A percentile compares a stretch with the other conserved stretches of the same genome.
Conservation (phyloP, 1,139 yeast genomes). For the Candida sp. region DNA sequence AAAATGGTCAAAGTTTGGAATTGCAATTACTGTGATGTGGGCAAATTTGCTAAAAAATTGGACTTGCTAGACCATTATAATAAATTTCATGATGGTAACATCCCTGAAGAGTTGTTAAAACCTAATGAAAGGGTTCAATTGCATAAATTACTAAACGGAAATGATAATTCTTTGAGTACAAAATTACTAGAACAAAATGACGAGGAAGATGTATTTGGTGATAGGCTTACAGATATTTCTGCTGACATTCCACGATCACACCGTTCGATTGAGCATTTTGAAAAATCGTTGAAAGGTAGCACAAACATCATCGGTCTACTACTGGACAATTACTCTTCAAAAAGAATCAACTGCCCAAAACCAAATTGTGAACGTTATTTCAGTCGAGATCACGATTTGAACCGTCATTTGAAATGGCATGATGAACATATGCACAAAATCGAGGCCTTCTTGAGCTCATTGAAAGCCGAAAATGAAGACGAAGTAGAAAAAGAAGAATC, state of each 20-base stretch:
- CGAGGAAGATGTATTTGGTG: conserved; percentile 12
- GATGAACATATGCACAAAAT: conserved; percentile 31
- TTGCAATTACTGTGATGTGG: conserved; percentile 48
- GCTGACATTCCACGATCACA: conserved; percentile 18
- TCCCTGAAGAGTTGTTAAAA: conserved; percentile 31
- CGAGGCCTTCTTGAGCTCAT: conserved; percentile 26
- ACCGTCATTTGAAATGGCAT: conserved; percentile 58
- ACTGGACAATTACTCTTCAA: conserved; percentile 28
- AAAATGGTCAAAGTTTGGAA: conserved; percentile 57
- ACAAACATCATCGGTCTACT: conserved; percentile 33
- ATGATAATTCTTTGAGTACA: conserved; percentile 8
- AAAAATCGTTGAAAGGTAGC: conserved; percentile 21
- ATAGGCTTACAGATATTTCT: conserved; percentile 7
- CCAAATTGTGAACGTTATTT: conserved; percentile 46
- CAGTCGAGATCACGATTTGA: conserved; percentile 43
- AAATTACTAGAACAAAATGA: conserved; percentile 3
- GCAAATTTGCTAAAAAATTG: conserved; percentile 30
- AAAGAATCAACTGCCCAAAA: conserved; percentile 42
- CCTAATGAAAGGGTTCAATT: conserved; percentile 20
- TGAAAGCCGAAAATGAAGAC: conserved; percentile 14
- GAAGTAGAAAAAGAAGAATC: conserved; percentile 4
- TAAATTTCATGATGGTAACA: conserved; percentile 36
- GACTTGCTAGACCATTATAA: conserved; percentile 43
- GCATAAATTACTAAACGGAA: conserved; percentile 16
- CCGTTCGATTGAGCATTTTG: conserved; percentile 15